Evolutionary conservation across 345 rosid genomes (phyloP), one percentile per base, ranked within the genome.

Genomic region (Arabis alpina): DNA sequence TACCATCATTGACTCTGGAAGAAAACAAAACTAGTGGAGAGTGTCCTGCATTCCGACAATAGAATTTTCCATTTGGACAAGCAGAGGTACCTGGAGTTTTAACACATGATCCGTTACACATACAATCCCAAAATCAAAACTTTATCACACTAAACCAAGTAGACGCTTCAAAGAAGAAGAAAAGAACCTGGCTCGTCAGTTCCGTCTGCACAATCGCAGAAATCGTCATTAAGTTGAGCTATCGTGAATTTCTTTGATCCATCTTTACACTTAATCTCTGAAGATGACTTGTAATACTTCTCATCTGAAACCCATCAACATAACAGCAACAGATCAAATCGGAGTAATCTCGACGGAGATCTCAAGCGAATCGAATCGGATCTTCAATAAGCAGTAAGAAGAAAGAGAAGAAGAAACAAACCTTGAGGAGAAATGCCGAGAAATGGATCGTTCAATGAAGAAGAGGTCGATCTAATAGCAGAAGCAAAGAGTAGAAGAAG

Each of bases 1-100:
- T 84, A 14, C 97, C 98, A 72, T 95, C 99, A 76, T 92, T 95
- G 66, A 95, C 98, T 81, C 91, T 88, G 11, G 98, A 92, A 66
- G 99, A 90, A 76, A 84, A 95, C 36, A 92, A 32, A 53, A 77
- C 5, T 19, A 77, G 25, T 8, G 98, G 85, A 69, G 77, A 39
- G 64, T 92, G 97, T 8, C 96, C 94, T 7, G 84, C 85, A 74
- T 95, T 95, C 41, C 43, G 80, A 76, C 99, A 95, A 71, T 86
- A 95, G 83, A 95, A 92, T 69, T 82, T 83, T 10, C 88, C 97
- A 73, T 62, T 74, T 1, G 97, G 98, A 78, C 98, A 95, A 10
- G 99, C 99, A 3, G 99, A 87, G 54, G 99, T 95, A 53, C 99
- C 99, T 92, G 72, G 34, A 74, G 40, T 5, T 48, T 4, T 41